phyloP scores from a whole-genome alignment of 176 grass and related monocot species.

The Avena sativa region DNA sequence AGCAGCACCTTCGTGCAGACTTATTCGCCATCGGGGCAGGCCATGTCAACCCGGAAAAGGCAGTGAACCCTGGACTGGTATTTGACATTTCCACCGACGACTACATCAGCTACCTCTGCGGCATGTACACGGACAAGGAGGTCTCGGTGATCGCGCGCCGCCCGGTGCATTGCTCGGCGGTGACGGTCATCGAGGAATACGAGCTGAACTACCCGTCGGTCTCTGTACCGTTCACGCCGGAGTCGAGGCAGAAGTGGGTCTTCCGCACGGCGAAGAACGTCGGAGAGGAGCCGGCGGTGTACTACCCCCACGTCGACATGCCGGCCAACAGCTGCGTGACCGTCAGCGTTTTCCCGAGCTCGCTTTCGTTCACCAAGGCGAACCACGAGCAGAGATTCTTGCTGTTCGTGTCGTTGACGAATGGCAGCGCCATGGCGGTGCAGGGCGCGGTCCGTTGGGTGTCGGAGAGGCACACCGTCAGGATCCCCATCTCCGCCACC shows the following conservation, averaged over 20 bases:
- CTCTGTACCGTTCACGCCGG: neutral
- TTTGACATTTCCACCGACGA: neutral
- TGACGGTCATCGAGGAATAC: neutral
- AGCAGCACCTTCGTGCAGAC: constrained; percentile 18
- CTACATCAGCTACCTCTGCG: constrained; percentile 17
- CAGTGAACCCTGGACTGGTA: neutral
- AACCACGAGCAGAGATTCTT: neutral
- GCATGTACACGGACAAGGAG: neutral
- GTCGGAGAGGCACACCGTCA: neutral
- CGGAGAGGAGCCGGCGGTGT: neutral
- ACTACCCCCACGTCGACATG: neutral
- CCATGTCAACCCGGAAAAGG: constrained; percentile 5
- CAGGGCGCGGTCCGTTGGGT: constrained; percentile 6
- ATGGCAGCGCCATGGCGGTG: neutral
- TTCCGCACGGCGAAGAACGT: neutral
- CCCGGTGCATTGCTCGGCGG: neutral
- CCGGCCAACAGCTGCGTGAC: neutral
- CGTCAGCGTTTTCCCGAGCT: neutral
- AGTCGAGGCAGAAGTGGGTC: neutral
- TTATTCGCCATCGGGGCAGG: neutral
- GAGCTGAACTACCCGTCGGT: constrained; percentile 4
- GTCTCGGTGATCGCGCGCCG: constrained; percentile 18
- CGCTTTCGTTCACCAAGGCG: neutral
- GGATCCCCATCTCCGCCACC: constrained; percentile 7
- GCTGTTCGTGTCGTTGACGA: neutral